Base-by-base conservation (phyloP, 768 basidiomycete genomes). In the Phaeotremella skinneri region DNA sequence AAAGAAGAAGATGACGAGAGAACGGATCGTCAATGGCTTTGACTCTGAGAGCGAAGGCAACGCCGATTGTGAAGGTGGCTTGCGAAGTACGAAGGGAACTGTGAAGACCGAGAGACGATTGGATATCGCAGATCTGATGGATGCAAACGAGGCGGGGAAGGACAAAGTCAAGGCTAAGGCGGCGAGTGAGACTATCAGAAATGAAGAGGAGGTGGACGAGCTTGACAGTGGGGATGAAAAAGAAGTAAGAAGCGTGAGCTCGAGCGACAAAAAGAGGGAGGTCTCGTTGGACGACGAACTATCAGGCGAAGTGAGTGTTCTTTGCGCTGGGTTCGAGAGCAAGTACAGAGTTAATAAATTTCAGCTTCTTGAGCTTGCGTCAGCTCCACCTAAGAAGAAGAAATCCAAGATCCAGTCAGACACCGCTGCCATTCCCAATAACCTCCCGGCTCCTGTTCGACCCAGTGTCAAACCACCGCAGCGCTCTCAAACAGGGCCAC, bases 321-420 rank as follows among this genome's bases (percentile, higher is more conserved):
- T 42, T 6, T 29, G 21, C 4, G 7, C 23, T 29, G 16, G 21
- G 16, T 14, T 17, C n/a, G 30, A 26, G 21, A n/a, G n/a, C n/a
- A n/a, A n/a, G n/a, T n/a, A n/a, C n/a, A n/a, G 13, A 29, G 32
- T 48, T 27, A 41, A 13, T 26, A 49, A 20, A 30, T 30, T 23
- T 0, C 30, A 69, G 67, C 59, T 63, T 13, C 59, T 66, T 23
- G 67, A 69, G 20, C 54, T 68, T 3, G 66, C 64, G 3, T 60
- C 62, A 9, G 64, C 64, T 2, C 64, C 61, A 16, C 64, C 67
- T 2, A 66, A 59, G 56, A 69, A 69, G 64, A 65, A 65, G 58
- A 61, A 59, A 37, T 52, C 39, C n/a, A 26, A 41, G 37, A n/a
- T 29, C 47, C 17, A 32, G 32, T 21, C 17, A 32, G 29, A 41